Evolutionary conservation across 2,329 filamentous ascomycete genomes (phyloP).

Genomic region (Camillea tinctor): DNA sequence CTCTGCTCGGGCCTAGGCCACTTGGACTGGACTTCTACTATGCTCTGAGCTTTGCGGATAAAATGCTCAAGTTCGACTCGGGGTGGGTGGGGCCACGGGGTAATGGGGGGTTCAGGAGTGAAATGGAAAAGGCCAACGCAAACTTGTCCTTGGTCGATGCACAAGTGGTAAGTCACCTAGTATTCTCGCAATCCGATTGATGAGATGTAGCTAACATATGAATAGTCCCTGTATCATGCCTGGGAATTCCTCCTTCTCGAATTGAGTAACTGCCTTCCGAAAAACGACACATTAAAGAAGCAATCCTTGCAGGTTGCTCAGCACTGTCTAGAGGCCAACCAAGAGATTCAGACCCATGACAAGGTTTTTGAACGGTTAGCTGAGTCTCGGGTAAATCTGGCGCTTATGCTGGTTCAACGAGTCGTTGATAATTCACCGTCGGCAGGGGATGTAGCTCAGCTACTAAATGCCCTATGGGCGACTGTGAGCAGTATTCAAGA

Average conservation of each 20-base stretch:
- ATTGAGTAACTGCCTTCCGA: constrained; percentile 65
- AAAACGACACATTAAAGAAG: constrained; percentile 56
- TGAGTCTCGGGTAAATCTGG: constrained; percentile 74
- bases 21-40: constrained; percentile 84
- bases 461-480: constrained; percentile 50
- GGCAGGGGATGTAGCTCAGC: constrained; percentile 50
- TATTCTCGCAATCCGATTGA: background rate
- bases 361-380: constrained; percentile 79
- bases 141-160: constrained; percentile 92
- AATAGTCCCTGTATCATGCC: constrained; percentile 73
- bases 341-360: constrained; percentile 68
- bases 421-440: constrained; percentile 60
- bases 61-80: constrained; percentile 73
- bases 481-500: constrained; percentile 55
- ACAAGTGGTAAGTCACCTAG: constrained; percentile 69
- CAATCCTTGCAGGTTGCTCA: constrained; percentile 73
- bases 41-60: constrained; percentile 70
- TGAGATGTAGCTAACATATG: constrained; percentile 24
- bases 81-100: constrained; percentile 70
- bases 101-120: constrained; percentile 76
- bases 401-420: constrained; percentile 78
- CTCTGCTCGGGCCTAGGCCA: constrained; percentile 60
- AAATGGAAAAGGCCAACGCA: constrained; percentile 83
- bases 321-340: constrained; percentile 78
- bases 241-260: constrained; percentile 90